phyloP scores from a whole-genome alignment of 352 stramenopile species.

The Globisporangium okanoganense region DNA sequence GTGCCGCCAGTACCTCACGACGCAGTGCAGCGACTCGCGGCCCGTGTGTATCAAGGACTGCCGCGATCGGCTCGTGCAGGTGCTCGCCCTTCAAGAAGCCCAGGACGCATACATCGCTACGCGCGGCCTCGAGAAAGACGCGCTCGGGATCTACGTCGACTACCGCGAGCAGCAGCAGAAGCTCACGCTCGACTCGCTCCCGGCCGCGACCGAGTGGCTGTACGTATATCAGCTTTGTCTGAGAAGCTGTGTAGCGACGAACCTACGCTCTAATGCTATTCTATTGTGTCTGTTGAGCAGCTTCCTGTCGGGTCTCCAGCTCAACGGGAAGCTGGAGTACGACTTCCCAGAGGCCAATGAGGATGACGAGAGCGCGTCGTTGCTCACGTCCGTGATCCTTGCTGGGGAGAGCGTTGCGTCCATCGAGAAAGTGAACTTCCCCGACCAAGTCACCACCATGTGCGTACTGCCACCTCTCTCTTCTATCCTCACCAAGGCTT shows the following conservation, averaged over 20 bases:
- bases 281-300: background rate
- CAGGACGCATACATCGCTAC: slow-evolving; percentile 9
- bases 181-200: slow-evolving; percentile 4
- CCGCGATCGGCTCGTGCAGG: slow-evolving; percentile 9
- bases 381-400: background rate
- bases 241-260: background rate
- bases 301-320: background rate
- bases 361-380: background rate
- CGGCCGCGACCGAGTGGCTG: slow-evolving; percentile 7
- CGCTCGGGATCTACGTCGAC: slow-evolving; percentile 9
- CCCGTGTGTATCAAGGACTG: slow-evolving; percentile 14
- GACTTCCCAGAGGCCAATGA: background rate
- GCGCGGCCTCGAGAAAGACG: background rate
- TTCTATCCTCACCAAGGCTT: background rate
- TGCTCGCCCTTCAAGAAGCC: slow-evolving; percentile 8
- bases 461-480: background rate
- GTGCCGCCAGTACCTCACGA: slow-evolving; percentile 4
- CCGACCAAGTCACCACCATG: slow-evolving; percentile 2
- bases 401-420: background rate
- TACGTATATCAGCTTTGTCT: background rate
- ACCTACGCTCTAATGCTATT: background rate
- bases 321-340: slow-evolving; percentile 3
- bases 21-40: slow-evolving; percentile 8
- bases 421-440: slow-evolving; percentile 1
- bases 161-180: slow-evolving; percentile 3